Evolutionary conservation across 2,329 filamentous ascomycete species (phyloP).

Genomic region (Alternaria ventricosa): DNA sequence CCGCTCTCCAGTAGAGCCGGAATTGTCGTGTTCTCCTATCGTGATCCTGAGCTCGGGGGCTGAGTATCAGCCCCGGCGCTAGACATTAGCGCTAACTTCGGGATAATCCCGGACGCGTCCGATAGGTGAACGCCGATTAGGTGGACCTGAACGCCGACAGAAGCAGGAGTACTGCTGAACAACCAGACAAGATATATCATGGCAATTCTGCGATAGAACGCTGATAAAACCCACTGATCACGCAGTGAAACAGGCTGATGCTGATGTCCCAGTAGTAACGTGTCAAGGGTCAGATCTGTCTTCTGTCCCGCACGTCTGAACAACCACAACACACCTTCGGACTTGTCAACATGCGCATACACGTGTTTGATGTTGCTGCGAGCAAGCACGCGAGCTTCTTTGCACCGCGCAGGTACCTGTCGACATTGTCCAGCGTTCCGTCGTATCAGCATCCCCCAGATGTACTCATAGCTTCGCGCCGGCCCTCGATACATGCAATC

Average conservation of each 20-base stretch:
- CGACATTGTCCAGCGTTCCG: not conserved
- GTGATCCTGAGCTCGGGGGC: not conserved
- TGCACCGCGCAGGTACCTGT: not conserved
- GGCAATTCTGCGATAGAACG: not conserved
- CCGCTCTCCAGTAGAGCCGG: not conserved
- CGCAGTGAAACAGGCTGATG: not conserved
- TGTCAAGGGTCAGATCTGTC: not conserved
- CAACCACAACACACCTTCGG: not conserved
- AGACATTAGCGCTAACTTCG: not conserved
- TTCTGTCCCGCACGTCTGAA: not conserved
- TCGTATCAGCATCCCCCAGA: not conserved
- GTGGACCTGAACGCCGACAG: not conserved
- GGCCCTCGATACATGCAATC: not conserved
- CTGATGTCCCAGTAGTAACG: not conserved
- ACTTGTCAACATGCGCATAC: not conserved
- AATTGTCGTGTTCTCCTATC: not conserved
- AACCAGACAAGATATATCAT: not conserved
- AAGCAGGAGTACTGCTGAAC: not conserved
- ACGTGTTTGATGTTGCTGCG: not conserved
- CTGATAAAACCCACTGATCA: not conserved
- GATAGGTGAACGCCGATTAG: not conserved
- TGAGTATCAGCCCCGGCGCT: not conserved
- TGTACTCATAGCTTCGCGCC: not conserved
- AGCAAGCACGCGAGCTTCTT: not conserved
- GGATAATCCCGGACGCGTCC: not conserved